Evolutionary conservation across 1,284 basidiomycete species (phyloP).

Genomic region (Neolentinus lepideus): DNA sequence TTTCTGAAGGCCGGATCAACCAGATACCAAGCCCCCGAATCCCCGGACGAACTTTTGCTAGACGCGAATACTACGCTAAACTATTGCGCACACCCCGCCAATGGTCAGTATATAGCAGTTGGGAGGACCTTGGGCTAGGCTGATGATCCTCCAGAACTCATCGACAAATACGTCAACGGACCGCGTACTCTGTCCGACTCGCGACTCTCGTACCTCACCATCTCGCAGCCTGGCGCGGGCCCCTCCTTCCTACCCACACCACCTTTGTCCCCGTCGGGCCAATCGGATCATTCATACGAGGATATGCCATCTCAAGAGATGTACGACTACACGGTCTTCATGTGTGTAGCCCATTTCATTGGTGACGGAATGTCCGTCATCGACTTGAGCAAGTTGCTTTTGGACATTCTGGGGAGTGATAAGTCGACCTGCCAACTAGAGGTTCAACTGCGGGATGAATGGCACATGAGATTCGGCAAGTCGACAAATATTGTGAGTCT

Average conservation of each 20-base stretch:
- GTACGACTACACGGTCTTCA: constrained; percentile 44
- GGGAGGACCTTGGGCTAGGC: not conserved
- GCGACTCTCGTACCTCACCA: constrained; percentile 63
- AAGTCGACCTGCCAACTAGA: constrained; percentile 28
- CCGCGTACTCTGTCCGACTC: constrained; percentile 62
- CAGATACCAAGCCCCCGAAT: constrained; percentile 39
- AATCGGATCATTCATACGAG: not conserved
- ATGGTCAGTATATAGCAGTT: constrained; percentile 30
- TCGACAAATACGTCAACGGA: constrained; percentile 67
- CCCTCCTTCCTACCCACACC: constrained; percentile 7
- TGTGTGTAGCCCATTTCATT: constrained; percentile 67
- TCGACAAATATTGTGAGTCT: not conserved
- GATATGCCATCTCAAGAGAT: not conserved
- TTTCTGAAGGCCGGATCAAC: constrained; percentile 4
- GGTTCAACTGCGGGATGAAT: constrained; percentile 33
- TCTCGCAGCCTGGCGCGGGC: constrained; percentile 36
- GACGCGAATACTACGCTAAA: constrained; percentile 44
- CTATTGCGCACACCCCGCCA: constrained; percentile 41
- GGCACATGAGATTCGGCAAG: not conserved
- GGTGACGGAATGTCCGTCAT: constrained; percentile 79
- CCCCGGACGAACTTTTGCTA: constrained; percentile 35
- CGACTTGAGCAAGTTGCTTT: constrained; percentile 67
- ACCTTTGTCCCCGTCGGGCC: constrained; percentile 15
- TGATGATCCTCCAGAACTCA: constrained; percentile 35
- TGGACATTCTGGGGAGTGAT: constrained; percentile 40